Conservation (phyloP, 345 rosid species). For the Cardiospermum halicacabum region DNA sequence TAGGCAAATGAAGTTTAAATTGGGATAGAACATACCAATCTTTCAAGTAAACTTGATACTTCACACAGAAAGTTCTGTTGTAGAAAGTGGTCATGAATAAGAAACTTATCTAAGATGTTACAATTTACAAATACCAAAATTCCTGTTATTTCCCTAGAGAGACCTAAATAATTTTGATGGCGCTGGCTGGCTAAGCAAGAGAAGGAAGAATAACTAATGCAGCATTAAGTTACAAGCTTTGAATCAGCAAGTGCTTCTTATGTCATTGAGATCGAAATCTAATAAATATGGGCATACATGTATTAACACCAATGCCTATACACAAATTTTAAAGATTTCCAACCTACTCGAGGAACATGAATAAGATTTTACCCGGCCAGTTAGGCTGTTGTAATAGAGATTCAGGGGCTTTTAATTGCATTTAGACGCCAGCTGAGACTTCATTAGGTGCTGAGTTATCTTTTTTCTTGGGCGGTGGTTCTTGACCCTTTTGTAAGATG, state of each 20-base stretch:
- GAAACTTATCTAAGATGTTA: neutral
- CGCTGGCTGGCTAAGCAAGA: neutral
- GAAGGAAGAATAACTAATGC: neutral
- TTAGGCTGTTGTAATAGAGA: slow-evolving; percentile 13
- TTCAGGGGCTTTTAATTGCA: neutral
- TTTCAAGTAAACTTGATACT: too few species aligned
- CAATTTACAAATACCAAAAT: neutral
- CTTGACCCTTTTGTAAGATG: slow-evolving; percentile 58
- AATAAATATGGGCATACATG: slow-evolving; percentile 10
- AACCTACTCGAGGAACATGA: slow-evolving; percentile 1
- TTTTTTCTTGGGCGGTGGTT: slow-evolving; percentile 57
- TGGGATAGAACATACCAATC: too few species aligned
- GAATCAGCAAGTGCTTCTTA: slow-evolving; percentile 9
- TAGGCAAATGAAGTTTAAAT: too few species aligned
- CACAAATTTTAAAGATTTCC: slow-evolving; percentile 12
- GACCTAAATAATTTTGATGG: neutral
- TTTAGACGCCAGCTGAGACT: slow-evolving; percentile 57
- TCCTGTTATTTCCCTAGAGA: neutral
- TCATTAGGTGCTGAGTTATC: slow-evolving; percentile 44
- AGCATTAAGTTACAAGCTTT: neutral
- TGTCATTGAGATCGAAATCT: slow-evolving; percentile 5
- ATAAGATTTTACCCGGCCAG: slow-evolving; percentile 15
- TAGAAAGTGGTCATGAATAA: too few species aligned
- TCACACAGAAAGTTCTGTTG: neutral
- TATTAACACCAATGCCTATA: slow-evolving; percentile 19